These are phyloP conservation scores for Nannochloropsis oceanica DNA, from an alignment of 108 stramenopile genomes.

Conservation along the genomic window DNA sequence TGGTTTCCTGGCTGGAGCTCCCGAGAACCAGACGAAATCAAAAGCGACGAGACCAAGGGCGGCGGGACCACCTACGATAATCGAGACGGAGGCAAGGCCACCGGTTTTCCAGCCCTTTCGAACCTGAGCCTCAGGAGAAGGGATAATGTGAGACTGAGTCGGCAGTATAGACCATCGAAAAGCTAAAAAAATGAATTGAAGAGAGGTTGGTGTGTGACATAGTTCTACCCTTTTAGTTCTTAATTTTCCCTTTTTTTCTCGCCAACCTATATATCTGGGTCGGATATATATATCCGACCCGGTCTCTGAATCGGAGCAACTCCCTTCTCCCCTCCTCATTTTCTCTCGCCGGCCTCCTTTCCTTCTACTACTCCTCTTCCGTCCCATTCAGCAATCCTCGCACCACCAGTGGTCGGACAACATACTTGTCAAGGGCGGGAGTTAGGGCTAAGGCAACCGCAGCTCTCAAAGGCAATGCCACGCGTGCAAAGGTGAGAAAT, in stretches of 20 bases:
- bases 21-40: too few species aligned
- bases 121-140: too few species aligned
- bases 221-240: neutral
- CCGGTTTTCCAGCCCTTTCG: too few species aligned
- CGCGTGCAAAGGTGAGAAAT: neutral
- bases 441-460: neutral
- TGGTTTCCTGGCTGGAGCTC: too few species aligned
- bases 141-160: too few species aligned
- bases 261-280: neutral
- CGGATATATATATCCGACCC: neutral
- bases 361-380: neutral
- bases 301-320: neutral
- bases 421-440: neutral
- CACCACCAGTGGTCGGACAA: neutral
- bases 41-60: too few species aligned
- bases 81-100: too few species aligned
- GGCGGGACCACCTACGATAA: too few species aligned
- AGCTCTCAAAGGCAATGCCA: neutral
- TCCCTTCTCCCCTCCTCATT: neutral
- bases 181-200: too few species aligned
- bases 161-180: too few species aligned
- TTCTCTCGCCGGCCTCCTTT: neutral
- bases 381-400: neutral
- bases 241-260: neutral
- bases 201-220: neutral